Percentiles rank a stretch among this genome's conserved stretches.
phyloP scores from a whole-genome alignment of 495 filamentous ascomycete genomes.

The Amniculicola lignicola region DNA sequence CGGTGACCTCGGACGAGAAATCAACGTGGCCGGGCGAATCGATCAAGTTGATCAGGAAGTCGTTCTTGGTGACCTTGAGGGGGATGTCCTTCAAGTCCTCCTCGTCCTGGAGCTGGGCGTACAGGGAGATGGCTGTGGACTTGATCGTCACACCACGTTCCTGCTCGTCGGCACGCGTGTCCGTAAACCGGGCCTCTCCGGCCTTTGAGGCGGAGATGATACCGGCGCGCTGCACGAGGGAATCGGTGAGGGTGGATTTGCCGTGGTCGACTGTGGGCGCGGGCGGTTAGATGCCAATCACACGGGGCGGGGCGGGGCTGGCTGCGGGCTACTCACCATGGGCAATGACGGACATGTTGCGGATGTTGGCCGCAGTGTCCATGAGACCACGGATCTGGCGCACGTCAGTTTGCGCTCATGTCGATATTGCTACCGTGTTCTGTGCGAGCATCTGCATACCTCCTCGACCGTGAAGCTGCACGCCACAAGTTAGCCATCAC shows the following conservation, averaged over 20 bases:
- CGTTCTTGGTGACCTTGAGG: slow-evolving; percentile 79
- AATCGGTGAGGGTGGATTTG: slow-evolving; percentile 99
- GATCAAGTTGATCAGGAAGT: slow-evolving; percentile 99
- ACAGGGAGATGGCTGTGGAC: slow-evolving; percentile 98
- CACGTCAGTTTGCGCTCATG: slow-evolving; percentile 34
- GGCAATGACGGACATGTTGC: slow-evolving; percentile 99
- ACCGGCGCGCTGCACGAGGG: slow-evolving; percentile 97
- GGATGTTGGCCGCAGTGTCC: slow-evolving; percentile 97
- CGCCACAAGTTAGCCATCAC: slow-evolving; percentile 5
- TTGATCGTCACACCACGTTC: slow-evolving; percentile 99
- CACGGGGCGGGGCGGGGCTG: slow-evolving; percentile 9
- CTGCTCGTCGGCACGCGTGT: slow-evolving; percentile 96
- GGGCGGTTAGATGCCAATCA: slow-evolving; percentile 7
- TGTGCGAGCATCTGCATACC: slow-evolving; percentile 50
- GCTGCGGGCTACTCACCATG: slow-evolving; percentile 48
- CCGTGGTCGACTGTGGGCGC: slow-evolving; percentile 81
- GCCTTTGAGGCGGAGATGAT: slow-evolving; percentile 99
- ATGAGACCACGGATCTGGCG: slow-evolving; percentile 83
- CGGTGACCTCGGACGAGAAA: slow-evolving; percentile 99
- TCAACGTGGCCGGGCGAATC: slow-evolving; percentile 99
- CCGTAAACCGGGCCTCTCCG: slow-evolving; percentile 90
- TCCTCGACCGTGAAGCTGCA: slow-evolving; percentile 98
- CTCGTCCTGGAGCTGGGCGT: slow-evolving; percentile 72
- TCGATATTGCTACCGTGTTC: not conserved
- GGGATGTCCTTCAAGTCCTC: slow-evolving; percentile 96